A percentile compares a stretch with the other conserved stretches of the same genome.
These are phyloP conservation scores for Colletotrichum higginsianum DNA, from an alignment of 2,329 filamentous ascomycete genomes.

Conservation along the genomic window DNA sequence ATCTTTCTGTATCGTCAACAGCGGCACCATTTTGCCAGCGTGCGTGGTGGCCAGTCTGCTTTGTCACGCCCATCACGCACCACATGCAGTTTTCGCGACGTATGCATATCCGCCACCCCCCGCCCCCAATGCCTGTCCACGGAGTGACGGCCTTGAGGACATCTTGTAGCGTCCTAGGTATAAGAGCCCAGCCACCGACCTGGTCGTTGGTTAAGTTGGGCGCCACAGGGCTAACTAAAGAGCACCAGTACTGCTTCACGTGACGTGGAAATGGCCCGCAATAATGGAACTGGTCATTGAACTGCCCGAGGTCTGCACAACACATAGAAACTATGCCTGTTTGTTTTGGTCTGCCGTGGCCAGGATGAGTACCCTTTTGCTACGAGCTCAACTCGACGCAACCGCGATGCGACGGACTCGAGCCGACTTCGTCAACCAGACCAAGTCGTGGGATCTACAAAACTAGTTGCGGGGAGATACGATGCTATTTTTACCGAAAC, in stretches of 20 bases:
- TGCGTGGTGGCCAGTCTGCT: neutral
- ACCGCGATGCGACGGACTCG: slow-evolving; percentile 7
- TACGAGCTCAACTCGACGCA: slow-evolving; percentile 18
- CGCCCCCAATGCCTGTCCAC: slow-evolving; percentile 7
- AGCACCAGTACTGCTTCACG: slow-evolving; percentile 10
- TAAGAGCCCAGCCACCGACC: neutral
- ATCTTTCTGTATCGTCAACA: neutral
- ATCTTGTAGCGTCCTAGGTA: neutral
- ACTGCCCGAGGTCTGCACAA: neutral
- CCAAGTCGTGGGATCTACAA: slow-evolving; percentile 13
- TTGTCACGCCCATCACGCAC: neutral
- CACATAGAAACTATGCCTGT: neutral
- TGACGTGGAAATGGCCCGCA: neutral
- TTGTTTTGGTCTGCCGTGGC: slow-evolving; percentile 19
- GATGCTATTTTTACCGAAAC: slow-evolving; percentile 39
- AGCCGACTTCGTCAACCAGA: slow-evolving; percentile 1
- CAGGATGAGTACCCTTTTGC: slow-evolving; percentile 1
- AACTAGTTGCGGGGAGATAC: slow-evolving; percentile 8
- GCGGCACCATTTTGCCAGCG: neutral
- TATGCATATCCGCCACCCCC: neutral
- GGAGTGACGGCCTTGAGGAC: neutral
- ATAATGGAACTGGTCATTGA: slow-evolving; percentile 3
- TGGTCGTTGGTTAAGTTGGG: neutral
- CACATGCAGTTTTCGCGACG: neutral
- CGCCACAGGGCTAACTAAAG: neutral